Evolutionary conservation across 768 basidiomycete species (phyloP), one percentile per base, ranked within the genome.

Genomic region (Lyophyllum atratum): DNA sequence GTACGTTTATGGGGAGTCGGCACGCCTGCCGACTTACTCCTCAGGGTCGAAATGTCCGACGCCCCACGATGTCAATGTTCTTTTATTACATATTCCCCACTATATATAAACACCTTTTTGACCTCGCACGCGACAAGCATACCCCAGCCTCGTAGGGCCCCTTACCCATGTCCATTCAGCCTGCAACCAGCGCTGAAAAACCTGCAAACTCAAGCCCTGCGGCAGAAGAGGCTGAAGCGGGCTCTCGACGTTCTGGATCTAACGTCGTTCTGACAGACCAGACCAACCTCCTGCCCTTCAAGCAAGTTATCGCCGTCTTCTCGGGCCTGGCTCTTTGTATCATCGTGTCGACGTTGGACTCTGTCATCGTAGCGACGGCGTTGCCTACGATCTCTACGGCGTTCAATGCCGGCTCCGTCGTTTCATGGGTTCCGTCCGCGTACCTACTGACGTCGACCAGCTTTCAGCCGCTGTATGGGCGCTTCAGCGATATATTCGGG

Each of bases 341-440:
- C 11, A 75, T 86, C 44, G 83, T 87, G 45, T 81, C 86, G 5
- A 74, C 84, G 0, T 71, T 89, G 0, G 89, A 91, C 66, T 86
- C 88, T 11, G 89, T 89, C 8, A 85, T 90, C 47, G 83, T 90
- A 9, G 86, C 87, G 0, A 90, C 89, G 0, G 85, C 88, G 1
- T 72, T 92, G n/a, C 87, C 89, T 0, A 88, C 85, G 0, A 83
- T 92, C 46, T 84, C 88, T 4, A 63, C 78, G 21, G 78, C 80
- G 3, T 91, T 91, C 70, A 76, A 85, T 51, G 84, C 88, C 0
- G 84, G 86, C 3, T 78, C 83, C 3, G 77, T 86, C 24, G 73
- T 78, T 24, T 85, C 85, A 5, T 91, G 87, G 89, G 87, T 91
- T 2, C 89, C 87, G 0, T 87, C 87, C 0, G 81, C 83, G 0